Evolutionary conservation across 148 eudicot genomes (phyloP).

Genomic region (Fagopyrum tataricum): DNA sequence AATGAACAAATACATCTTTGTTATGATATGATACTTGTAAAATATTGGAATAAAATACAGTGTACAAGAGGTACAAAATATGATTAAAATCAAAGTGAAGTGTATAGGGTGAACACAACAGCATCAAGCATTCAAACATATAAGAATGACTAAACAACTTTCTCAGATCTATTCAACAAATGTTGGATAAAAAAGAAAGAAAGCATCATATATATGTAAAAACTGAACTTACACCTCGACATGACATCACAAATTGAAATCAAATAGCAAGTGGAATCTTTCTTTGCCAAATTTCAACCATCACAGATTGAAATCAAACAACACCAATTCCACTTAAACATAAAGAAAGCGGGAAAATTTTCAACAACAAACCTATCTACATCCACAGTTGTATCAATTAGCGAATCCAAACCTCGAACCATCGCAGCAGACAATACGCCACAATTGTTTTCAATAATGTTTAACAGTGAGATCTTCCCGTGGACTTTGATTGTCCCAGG

Average conservation of each 20-base stretch:
- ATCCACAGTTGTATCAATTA: not conserved
- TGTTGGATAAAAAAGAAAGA: not conserved
- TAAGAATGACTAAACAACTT: not conserved
- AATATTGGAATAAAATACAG: too few relatives aligned
- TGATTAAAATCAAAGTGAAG: too few relatives aligned
- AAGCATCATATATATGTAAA: slow-evolving; percentile 6
- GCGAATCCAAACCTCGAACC: not conserved
- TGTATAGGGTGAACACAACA: too few relatives aligned
- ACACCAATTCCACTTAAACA: not conserved
- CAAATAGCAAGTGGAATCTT: not conserved
- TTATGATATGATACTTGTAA: too few relatives aligned
- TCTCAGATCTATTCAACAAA: not conserved
- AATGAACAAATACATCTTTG: too few relatives aligned
- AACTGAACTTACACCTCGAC: not conserved
- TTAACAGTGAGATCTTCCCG: slow-evolving; percentile 33
- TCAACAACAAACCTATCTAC: not conserved
- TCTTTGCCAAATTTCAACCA: slow-evolving; percentile 2
- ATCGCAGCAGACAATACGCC: not conserved
- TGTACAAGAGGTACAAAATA: too few relatives aligned
- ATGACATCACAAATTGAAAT: not conserved
- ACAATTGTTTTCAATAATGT: not conserved
- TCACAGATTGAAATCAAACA: not conserved
- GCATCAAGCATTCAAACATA: too few relatives aligned
- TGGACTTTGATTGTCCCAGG: slow-evolving; percentile 14
- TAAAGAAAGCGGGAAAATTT: not conserved